Conservation (phyloP, 2,329 filamentous ascomycete genomes). For the Phoma herbarum region DNA sequence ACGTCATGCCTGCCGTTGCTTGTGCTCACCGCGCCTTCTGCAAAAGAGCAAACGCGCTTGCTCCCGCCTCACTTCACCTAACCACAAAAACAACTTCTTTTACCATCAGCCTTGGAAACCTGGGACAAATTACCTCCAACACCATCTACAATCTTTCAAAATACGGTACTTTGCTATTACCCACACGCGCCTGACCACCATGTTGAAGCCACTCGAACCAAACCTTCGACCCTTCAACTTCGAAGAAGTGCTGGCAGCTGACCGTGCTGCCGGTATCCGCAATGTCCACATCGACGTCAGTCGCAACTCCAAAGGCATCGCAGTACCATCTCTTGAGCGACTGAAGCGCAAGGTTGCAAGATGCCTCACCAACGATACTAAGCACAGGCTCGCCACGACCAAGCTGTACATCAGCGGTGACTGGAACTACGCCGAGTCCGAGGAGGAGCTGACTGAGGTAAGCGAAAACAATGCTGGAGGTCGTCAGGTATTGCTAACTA, state of each 20-base stretch:
- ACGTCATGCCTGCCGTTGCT: conserved; percentile 4
- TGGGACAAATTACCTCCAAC: background rate
- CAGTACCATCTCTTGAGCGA: conserved; percentile 24
- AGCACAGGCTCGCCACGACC: conserved; percentile 10
- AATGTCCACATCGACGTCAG: conserved; percentile 35
- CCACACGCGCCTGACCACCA: background rate
- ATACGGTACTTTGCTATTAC: too few relatives aligned
- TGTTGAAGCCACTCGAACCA: conserved; percentile 24
- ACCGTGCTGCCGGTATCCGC: conserved; percentile 13
- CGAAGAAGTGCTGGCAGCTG: conserved; percentile 17
- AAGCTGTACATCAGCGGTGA: conserved; percentile 42
- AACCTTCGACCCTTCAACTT: conserved; percentile 28
- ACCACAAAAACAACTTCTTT: background rate
- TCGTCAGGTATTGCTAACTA: background rate
- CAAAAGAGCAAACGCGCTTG: conserved; percentile 5
- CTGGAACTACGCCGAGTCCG: conserved; percentile 23
- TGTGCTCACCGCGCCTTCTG: conserved; percentile 1
- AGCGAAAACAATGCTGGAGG: too few relatives aligned
- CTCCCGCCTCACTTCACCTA: conserved; percentile 8
- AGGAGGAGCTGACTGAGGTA: background rate
- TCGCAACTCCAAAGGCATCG: conserved; percentile 15
- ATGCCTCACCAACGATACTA: conserved; percentile 12
- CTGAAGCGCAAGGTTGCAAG: conserved; percentile 18
- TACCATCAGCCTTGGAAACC: background rate
- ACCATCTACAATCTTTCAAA: too few relatives aligned